Evolutionary conservation across 202 grass and related monocot species (phyloP).

Genomic region (Miscanthus sacchariflorus): DNA sequence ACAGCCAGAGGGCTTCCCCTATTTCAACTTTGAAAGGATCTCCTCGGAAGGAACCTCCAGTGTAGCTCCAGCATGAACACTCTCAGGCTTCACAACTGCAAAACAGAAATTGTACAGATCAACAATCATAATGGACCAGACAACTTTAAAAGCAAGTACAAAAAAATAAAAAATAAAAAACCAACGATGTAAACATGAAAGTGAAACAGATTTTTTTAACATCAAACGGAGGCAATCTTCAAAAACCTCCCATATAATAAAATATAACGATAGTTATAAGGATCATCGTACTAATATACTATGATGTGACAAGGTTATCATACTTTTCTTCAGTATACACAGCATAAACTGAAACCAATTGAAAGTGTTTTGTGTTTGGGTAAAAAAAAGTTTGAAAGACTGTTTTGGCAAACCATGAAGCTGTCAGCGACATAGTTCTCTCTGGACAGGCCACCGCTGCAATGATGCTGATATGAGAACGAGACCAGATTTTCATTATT

Average conservation of each 20-base stretch:
- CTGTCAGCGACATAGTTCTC: not conserved
- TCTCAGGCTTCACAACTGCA: constrained; percentile 91
- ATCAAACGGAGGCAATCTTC: constrained; percentile 15
- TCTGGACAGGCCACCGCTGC: not conserved
- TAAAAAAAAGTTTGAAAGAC: not conserved
- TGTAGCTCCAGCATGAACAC: constrained; percentile 84
- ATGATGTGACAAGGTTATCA: not conserved
- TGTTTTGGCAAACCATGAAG: not conserved
- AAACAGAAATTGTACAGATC: not conserved
- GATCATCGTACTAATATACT: not conserved
- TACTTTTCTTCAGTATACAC: not conserved
- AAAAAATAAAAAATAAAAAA: constrained; percentile 23
- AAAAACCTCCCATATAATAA: not conserved
- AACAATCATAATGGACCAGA: not conserved
- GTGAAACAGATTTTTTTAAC: not conserved
- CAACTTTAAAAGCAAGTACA: not conserved
- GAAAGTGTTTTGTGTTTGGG: not conserved
- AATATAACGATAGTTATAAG: not conserved
- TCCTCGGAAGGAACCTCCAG: constrained; percentile 93
- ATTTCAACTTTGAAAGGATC: constrained; percentile 61
- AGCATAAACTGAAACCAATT: constrained; percentile 4
- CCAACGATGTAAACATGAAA: not conserved
- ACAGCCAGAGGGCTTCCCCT: constrained; percentile 20
- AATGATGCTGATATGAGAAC: constrained; percentile 4
- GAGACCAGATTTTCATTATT: constrained; percentile 41